Evolutionary conservation across 176 grass and related monocot species (phyloP), one percentile per base, ranked within the genome.

Genomic region (Bothriochloa decipiens): DNA sequence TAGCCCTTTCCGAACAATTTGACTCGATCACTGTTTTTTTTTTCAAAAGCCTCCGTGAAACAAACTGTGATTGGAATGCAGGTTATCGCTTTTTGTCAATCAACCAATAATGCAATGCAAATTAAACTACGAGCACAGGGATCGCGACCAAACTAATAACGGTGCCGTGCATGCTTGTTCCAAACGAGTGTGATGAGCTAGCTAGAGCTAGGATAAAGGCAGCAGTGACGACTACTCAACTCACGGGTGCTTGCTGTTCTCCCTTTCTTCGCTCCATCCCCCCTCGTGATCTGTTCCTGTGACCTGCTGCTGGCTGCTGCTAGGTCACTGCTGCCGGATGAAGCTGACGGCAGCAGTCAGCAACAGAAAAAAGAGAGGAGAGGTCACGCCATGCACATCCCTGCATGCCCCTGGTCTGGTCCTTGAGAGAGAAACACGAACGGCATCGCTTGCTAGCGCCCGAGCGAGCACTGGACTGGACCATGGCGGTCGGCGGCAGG

Each of bases 221-320:
- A 60, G 2, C 55, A 11, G 8, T 60, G 55, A 60, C 22, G 55
- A 60, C 55, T 60, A 23, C 8, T 57, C 2, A 22, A 11, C 55
- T 60, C 55, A 60, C 22, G 55, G 23, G 55, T 60, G 22, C 20
- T 58, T n/a, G n/a, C 53, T 16, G 16, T 1, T 57, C 52, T 58
- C 46, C 28, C 83, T 67, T 77, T 77, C 22, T 77, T 77, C 22
- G 74, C 68, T 25, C 68, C 77, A 41, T 42, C 55, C 35, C 12
- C 33, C 74, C 74, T 88, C 81, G 81, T 73, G 81, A 88, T 83
- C 79, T 53, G 50, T 71, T 45, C 68, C 76, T 33, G 65, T 66
- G 28, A 37, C 68, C 67, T 70, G 68, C 36, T 53, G 52, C 52
- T 55, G 52, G 61, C 61, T 70, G 18, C 22, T 58, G 14, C 12